Evolutionary conservation across 1,284 basidiomycete species (phyloP).

Genomic region (Cryptococcus hybrid): DNA sequence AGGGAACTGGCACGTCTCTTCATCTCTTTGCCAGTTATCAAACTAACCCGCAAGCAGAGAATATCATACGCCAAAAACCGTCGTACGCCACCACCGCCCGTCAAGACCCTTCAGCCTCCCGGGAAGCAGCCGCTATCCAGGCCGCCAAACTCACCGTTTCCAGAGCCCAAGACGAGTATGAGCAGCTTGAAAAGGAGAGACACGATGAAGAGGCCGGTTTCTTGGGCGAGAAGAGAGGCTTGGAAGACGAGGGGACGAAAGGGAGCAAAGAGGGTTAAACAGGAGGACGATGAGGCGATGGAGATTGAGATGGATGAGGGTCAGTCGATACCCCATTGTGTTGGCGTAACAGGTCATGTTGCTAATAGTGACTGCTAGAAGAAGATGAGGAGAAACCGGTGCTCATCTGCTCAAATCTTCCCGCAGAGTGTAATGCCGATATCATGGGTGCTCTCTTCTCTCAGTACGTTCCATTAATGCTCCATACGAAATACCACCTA

Average conservation of each 20-base stretch:
- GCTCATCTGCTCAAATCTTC: no score
- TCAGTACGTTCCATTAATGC: no score
- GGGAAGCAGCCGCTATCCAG: constrained; percentile 55
- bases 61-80: constrained; percentile 83
- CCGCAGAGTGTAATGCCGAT: no score
- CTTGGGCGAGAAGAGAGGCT: constrained; percentile 51
- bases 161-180: constrained; percentile 53
- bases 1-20: constrained; percentile 31
- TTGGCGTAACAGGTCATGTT: no score
- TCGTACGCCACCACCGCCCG: constrained; percentile 70
- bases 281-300: constrained; percentile 38
- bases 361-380: no score
- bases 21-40: background rate
- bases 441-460: no score
- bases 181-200: constrained; percentile 61
- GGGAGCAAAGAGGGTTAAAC: constrained; percentile 35
- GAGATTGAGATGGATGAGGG: constrained; percentile 50
- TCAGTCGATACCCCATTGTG: constrained; percentile 11
- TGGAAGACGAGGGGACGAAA: constrained; percentile 57
- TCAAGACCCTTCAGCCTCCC: constrained; percentile 57
- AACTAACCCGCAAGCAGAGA: constrained; percentile 55
- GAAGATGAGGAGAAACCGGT: no score
- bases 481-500: no score
- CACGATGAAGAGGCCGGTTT: constrained; percentile 58
- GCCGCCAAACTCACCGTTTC: constrained; percentile 49